These are phyloP conservation scores for Eucalyptus pauciflora DNA, from an alignment of 345 rosid genomes.

Conservation along the genomic window DNA sequence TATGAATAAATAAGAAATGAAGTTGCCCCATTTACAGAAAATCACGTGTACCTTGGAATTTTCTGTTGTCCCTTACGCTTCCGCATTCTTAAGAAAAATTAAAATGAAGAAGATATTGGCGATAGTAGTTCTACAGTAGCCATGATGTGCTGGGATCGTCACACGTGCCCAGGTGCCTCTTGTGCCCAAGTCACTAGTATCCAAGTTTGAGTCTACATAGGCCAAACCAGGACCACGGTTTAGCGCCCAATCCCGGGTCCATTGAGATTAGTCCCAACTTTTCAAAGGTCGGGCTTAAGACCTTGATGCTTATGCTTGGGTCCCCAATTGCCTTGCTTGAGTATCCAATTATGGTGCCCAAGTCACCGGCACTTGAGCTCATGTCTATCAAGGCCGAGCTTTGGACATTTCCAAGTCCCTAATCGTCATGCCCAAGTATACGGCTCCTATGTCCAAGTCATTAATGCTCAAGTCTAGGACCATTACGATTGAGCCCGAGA, in stretches of 20 bases:
- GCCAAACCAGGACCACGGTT: background rate
- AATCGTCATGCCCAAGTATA: rapidly evolving
- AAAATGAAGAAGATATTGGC: too few species aligned
- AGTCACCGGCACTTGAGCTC: background rate
- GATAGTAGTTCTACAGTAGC: too few species aligned
- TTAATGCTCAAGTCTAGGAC: background rate
- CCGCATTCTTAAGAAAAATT: too few species aligned
- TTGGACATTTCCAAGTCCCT: rapidly evolving
- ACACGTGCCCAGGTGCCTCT: background rate
- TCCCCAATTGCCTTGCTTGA: background rate
- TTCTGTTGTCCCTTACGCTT: too few species aligned
- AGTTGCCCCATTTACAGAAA: too few species aligned
- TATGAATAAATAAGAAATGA: too few species aligned
- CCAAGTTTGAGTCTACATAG: background rate
- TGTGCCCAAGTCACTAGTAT: background rate
- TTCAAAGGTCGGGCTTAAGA: background rate
- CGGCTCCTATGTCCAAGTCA: rapidly evolving
- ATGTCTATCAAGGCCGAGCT: rapidly evolving
- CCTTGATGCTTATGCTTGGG: background rate
- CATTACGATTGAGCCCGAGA: rapidly evolving
- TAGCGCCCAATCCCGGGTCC: rapidly evolving
- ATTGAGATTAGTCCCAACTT: background rate
- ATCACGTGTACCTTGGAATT: too few species aligned
- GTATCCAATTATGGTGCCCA: background rate
- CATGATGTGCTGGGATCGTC: rapidly evolving